phyloP scores from a whole-genome alignment of 106 monocot species.

The Chionographis japonica region DNA sequence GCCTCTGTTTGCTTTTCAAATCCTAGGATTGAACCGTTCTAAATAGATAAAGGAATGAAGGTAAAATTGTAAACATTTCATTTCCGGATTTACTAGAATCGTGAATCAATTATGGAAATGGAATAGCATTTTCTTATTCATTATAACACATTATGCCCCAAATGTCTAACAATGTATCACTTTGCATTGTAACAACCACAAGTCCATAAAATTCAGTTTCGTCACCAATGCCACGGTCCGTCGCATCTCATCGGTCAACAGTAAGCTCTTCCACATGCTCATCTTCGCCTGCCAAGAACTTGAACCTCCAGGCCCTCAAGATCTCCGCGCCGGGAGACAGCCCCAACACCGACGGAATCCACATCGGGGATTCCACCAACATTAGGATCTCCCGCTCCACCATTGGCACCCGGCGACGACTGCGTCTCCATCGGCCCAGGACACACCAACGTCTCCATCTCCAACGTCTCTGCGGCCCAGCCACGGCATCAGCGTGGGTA shows the following conservation, averaged over 20 bases:
- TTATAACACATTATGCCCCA: too few relatives aligned
- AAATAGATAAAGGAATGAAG: too few relatives aligned
- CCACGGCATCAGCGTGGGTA: constrained; percentile 33
- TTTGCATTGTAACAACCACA: too few relatives aligned
- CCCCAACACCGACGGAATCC: constrained; percentile 51
- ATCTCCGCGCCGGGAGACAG: constrained; percentile 28
- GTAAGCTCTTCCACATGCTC: constrained; percentile 34
- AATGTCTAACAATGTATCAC: too few relatives aligned
- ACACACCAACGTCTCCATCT: constrained; percentile 9
- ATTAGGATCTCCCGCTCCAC: constrained; percentile 9
- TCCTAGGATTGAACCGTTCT: too few relatives aligned
- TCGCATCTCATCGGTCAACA: constrained; percentile 14
- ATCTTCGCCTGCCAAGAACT: constrained; percentile 3
- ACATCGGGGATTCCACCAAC: constrained; percentile 8
- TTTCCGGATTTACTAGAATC: not conserved
- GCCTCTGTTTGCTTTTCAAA: too few relatives aligned
- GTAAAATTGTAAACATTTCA: not conserved
- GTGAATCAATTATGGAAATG: not conserved
- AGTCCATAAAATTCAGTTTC: constrained; percentile 7
- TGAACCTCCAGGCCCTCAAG: not conserved
- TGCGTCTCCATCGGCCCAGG: constrained; percentile 47
- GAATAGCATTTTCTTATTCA: not conserved
- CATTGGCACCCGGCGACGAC: constrained; percentile 45
- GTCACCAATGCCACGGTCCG: constrained; percentile 4
- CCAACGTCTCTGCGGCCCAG: constrained; percentile 30